Percentiles rank a stretch among this genome's conserved stretches.
Evolutionary conservation across 2,329 filamentous ascomycete genomes (phyloP).

Genomic region (Cladosporium sp.): DNA sequence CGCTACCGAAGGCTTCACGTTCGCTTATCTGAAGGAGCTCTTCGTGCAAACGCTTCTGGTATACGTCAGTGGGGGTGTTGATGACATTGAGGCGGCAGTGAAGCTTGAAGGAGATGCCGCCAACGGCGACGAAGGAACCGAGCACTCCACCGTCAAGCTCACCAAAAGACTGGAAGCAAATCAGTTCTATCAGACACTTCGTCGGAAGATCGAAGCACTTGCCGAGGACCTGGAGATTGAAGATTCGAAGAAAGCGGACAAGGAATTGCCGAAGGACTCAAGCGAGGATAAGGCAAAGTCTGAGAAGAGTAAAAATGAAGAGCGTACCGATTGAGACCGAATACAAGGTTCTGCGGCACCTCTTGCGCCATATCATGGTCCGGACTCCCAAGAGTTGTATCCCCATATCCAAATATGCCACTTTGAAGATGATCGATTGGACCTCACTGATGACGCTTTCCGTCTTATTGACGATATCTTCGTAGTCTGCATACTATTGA

Average conservation of each 20-base stretch:
- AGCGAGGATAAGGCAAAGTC: neutral
- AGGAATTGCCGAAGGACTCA: neutral
- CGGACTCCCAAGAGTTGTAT: neutral
- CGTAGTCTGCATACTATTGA: neutral
- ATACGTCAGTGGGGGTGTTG: neutral
- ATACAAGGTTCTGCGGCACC: neutral
- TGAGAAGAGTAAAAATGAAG: neutral
- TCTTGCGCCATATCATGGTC: neutral
- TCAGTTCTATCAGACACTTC: neutral
- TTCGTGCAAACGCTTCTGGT: conserved; percentile 50
- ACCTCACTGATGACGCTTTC: neutral
- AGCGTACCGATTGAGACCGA: neutral
- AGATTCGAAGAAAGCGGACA: neutral
- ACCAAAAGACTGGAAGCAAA: neutral
- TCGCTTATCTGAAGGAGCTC: conserved; percentile 69
- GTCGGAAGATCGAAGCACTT: neutral
- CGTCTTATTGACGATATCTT: neutral
- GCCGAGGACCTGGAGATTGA: neutral
- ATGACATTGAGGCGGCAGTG: neutral
- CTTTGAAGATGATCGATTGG: neutral
- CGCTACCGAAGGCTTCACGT: conserved; percentile 65
- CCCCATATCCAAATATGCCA: neutral
- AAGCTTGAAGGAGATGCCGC: neutral
- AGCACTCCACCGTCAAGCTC: neutral
- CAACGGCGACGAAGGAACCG: neutral